Base-by-base conservation (phyloP, 495 filamentous ascomycete species). In the Usnea hakonensis region DNA sequence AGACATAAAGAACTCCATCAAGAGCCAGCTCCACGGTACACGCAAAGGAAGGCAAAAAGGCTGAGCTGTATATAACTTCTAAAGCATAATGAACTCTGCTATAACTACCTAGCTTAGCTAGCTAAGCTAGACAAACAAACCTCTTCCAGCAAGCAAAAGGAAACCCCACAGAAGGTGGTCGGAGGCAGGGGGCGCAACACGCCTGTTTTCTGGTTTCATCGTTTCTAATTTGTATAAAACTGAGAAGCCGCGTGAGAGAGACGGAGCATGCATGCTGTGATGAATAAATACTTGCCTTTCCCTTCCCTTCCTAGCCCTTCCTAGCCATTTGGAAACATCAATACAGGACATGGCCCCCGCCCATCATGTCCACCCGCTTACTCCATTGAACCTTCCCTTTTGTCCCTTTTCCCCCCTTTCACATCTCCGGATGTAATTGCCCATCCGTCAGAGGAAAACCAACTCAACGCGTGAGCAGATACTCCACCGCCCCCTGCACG, bases 401-500 rank as follows among this genome's bases (percentile, higher is more conserved):
- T 6, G 11, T 52, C 48, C 3, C 48, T 2, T 14, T 21, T 43
- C 41, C 14, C 26, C 17, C 8, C n/a, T 28, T 32, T 23, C 26
- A 21, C 37, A 5, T 5, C 44, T 9, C 28, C 44, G 9, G n/a
- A 48, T 21, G n/a, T 21, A 2, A 48, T 48, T 11, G 44, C 44
- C 32, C 40, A 58, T 33, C 3, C 54, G 16, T 35, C 40, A 16
- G 13, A 21, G 16, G 32, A 13, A n/a, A 26, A 38, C 23, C 16
- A 53, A 13, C n/a, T 65, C 64, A 70, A 63, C 76, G 69, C 64
- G 68, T 79, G 53, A 83, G 72, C 36, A 84, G 67, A 67, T 91
- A 87, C 73, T 97, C 91, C 57, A 97, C 85, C 16, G 95, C 95
- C 4, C 93, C 95, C 72, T 97, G 90, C 63, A 97, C 94, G 72